Conservation (phyloP, 2,329 filamentous ascomycete genomes). For the Aspergillus neoniger region DNA sequence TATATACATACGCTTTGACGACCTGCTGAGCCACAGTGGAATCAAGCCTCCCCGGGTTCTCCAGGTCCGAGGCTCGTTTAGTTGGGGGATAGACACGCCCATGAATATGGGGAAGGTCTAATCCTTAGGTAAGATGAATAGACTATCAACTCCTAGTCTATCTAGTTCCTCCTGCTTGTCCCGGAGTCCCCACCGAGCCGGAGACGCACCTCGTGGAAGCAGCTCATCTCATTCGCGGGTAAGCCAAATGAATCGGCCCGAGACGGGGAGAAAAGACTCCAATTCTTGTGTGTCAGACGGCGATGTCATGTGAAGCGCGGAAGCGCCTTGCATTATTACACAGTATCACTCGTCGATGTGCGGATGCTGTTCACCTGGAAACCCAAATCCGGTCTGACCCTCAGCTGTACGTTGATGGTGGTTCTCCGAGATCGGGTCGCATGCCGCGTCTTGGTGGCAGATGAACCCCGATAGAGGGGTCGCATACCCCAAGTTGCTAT, state of each 20-base stretch:
- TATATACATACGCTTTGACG: not conserved
- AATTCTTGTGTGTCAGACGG: conserved; percentile 4
- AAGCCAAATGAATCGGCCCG: conserved; percentile 2
- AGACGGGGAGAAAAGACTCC: conserved; percentile 2
- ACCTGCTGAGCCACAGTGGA: not conserved
- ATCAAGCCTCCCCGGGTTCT: not conserved
- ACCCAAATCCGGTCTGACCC: not conserved
- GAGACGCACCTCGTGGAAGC: conserved; percentile 1
- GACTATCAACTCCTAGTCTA: not conserved
- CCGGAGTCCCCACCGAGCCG: conserved; percentile 5
- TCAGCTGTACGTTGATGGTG: not conserved
- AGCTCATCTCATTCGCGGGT: conserved; percentile 2
- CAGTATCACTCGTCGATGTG: not conserved
- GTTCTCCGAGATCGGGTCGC: conserved; percentile 6
- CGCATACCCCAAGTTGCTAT: not conserved
- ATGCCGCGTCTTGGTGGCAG: not conserved
- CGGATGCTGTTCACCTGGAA: conserved; percentile 4
- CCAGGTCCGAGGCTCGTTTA: not conserved
- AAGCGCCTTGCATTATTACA: not conserved
- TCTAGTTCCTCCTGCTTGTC: not conserved
- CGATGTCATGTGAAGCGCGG: conserved; percentile 6
- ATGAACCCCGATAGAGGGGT: not conserved
- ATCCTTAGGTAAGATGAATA: conserved; percentile 7
- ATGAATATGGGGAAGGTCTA: conserved; percentile 2
- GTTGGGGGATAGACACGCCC: not conserved